Conservation (phyloP, 2,329 filamentous ascomycete genomes). For the Phialophora expanda region DNA sequence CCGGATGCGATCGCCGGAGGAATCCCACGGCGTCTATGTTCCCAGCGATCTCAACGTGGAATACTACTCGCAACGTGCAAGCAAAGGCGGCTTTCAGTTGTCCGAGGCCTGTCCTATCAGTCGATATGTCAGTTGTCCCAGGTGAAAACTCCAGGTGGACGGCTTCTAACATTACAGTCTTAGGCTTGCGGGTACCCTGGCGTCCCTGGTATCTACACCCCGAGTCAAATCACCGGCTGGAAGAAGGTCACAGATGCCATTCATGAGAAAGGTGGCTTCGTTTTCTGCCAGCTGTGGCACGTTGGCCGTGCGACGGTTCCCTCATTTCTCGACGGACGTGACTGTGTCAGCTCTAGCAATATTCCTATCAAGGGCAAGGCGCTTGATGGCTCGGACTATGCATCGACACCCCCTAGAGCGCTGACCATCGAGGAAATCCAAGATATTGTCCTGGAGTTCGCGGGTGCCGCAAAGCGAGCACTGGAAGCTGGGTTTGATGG, state of each 20-base stretch:
- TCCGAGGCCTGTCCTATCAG: constrained; percentile 46
- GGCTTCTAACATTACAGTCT: constrained; percentile 40
- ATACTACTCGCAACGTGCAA: constrained; percentile 41
- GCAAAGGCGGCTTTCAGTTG: constrained; percentile 44
- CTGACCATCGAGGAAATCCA: constrained; percentile 8
- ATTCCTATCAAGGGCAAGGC: constrained; percentile 49
- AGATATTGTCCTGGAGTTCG: constrained; percentile 1
- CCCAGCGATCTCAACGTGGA: background rate
- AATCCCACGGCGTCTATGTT: background rate
- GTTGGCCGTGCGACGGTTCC: constrained; percentile 48
- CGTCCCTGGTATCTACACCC: constrained; percentile 38
- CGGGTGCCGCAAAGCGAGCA: constrained; percentile 54
- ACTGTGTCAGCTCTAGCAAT: constrained; percentile 41
- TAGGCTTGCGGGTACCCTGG: constrained; percentile 41
- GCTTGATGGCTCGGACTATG: constrained; percentile 46
- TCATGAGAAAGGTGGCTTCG: constrained; percentile 57
- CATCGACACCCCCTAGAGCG: constrained; percentile 37
- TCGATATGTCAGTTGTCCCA: constrained; percentile 40
- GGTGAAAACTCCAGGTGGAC: constrained; percentile 34
- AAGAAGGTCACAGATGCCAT: constrained; percentile 58
- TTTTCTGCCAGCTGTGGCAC: constrained; percentile 50
- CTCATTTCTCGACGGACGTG: constrained; percentile 46
- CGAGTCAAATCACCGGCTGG: constrained; percentile 56
- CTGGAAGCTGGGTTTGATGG: constrained; percentile 62
- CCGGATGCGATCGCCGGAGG: background rate